These are phyloP conservation scores for Baorangia bicolor DNA, from an alignment of 768 basidiomycete species.

Conservation along the genomic window DNA sequence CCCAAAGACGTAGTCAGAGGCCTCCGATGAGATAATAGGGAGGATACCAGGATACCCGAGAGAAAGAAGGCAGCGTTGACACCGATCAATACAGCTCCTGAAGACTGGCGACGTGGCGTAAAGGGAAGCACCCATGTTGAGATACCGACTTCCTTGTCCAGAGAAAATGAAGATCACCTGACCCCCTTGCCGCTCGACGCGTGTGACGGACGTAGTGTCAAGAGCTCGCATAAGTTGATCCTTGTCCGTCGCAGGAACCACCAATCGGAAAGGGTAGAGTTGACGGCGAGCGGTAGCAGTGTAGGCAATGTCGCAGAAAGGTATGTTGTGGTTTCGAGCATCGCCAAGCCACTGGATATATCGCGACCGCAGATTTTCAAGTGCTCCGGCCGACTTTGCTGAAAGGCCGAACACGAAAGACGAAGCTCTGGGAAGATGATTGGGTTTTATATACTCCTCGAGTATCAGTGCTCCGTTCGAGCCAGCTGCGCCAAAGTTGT, in stretches of 20 bases:
- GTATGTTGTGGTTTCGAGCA: slow-evolving; percentile 18
- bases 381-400: slow-evolving; percentile 49
- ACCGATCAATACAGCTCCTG: slow-evolving; percentile 52
- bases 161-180: slow-evolving; percentile 66
- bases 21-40: slow-evolving; percentile 38
- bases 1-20: slow-evolving; percentile 20
- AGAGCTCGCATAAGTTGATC: slow-evolving; percentile 51
- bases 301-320: slow-evolving; percentile 59
- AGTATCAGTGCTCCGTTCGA: slow-evolving; percentile 64
- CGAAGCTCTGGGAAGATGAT: neutral
- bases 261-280: slow-evolving; percentile 51
- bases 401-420: slow-evolving; percentile 59
- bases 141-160: slow-evolving; percentile 70
- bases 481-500: slow-evolving; percentile 76
- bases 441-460: slow-evolving; percentile 46
- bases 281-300: slow-evolving; percentile 66
- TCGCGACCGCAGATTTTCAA: slow-evolving; percentile 46
- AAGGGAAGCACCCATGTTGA: slow-evolving; percentile 59
- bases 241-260: slow-evolving; percentile 43
- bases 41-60: slow-evolving; percentile 53
- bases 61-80: slow-evolving; percentile 48
- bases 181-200: slow-evolving; percentile 27
- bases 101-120: slow-evolving; percentile 53
- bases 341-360: slow-evolving; percentile 50
- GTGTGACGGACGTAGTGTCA: slow-evolving; percentile 31